Conservation (phyloP, 225 moss, liverwort and hornwort genomes). For the Polytrichum formosum region DNA sequence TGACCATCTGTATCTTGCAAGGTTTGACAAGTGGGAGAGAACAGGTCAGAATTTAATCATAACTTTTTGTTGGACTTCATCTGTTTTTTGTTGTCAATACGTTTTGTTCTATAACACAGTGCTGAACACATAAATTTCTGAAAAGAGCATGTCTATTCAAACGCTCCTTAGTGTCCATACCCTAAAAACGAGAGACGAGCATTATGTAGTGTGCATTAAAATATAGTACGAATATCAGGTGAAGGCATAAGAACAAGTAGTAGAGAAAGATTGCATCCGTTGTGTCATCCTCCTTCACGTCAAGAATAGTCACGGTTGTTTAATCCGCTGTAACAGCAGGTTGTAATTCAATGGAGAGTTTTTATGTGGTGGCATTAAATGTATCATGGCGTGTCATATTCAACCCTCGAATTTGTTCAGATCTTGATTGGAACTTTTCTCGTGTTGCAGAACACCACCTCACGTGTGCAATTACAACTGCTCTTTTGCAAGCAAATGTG, state of each 20-base stretch:
- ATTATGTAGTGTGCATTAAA: too few relatives aligned
- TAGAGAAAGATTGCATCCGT: too few relatives aligned
- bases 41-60: slow-evolving; percentile 27
- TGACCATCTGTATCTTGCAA: slow-evolving; percentile 61
- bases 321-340: neutral
- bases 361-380: neutral
- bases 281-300: neutral
- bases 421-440: neutral
- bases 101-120: too few relatives aligned
- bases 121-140: too few relatives aligned
- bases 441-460: slow-evolving; percentile 22
- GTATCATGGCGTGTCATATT: neutral
- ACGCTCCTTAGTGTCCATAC: too few relatives aligned
- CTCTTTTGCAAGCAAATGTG: slow-evolving; percentile 43
- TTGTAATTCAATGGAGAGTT: neutral
- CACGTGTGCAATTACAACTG: slow-evolving; percentile 46
- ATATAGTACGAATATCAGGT: too few relatives aligned
- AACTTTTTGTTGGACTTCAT: too few relatives aligned
- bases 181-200: too few relatives aligned
- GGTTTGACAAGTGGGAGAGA: slow-evolving; percentile 81
- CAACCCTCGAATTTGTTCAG: neutral
- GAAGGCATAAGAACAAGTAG: too few relatives aligned
- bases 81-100: too few relatives aligned
- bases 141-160: too few relatives aligned
- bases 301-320: neutral